Evolutionary conservation across 2,329 filamentous ascomycete species (phyloP).

Genomic region (Claviceps quebecensis): DNA sequence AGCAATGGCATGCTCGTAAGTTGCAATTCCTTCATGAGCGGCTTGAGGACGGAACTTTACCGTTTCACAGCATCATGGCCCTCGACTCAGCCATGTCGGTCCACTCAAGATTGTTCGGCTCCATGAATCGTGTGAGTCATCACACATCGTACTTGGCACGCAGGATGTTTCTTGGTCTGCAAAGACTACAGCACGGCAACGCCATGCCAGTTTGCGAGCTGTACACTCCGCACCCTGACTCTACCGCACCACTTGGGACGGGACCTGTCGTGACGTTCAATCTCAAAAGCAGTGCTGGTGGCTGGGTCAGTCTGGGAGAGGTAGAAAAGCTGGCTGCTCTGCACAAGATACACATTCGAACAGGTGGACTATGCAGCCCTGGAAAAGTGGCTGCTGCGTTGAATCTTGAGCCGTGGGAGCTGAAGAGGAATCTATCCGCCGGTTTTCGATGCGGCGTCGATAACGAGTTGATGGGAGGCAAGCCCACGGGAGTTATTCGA

Average conservation of each 20-base stretch:
- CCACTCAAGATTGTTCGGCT: conserved; percentile 55
- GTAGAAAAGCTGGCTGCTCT: conserved; percentile 75
- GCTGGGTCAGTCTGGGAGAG: conserved; percentile 69
- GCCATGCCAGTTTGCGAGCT: conserved; percentile 49
- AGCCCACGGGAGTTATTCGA: conserved; percentile 76
- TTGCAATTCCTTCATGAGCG: conserved; percentile 58
- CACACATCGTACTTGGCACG: conserved; percentile 56
- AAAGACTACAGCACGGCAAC: conserved; percentile 54
- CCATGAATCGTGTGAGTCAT: conserved; percentile 52
- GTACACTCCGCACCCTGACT: conserved; percentile 32
- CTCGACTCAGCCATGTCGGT: conserved; percentile 59
- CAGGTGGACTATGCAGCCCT: conserved; percentile 83
- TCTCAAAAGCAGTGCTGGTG: conserved; percentile 50
- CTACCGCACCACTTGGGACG: conserved; percentile 24
- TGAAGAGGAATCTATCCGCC: conserved; percentile 70
- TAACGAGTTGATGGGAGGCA: conserved; percentile 67
- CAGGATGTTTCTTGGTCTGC: conserved; percentile 44
- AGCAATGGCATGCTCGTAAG: conserved; percentile 75
- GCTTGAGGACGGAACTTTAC: conserved; percentile 82
- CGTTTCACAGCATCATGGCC: conserved; percentile 81
- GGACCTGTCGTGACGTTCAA: conserved; percentile 83
- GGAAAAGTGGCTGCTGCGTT: conserved; percentile 67
- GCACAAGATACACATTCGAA: conserved; percentile 70
- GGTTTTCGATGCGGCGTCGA: conserved; percentile 77
- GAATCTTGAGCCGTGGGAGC: conserved; percentile 63